Percentiles rank a stretch among this genome's conserved stretches.
These are phyloP conservation scores for Secale cereale DNA, from an alignment of 176 grass and related monocot species.

Conservation along the genomic window DNA sequence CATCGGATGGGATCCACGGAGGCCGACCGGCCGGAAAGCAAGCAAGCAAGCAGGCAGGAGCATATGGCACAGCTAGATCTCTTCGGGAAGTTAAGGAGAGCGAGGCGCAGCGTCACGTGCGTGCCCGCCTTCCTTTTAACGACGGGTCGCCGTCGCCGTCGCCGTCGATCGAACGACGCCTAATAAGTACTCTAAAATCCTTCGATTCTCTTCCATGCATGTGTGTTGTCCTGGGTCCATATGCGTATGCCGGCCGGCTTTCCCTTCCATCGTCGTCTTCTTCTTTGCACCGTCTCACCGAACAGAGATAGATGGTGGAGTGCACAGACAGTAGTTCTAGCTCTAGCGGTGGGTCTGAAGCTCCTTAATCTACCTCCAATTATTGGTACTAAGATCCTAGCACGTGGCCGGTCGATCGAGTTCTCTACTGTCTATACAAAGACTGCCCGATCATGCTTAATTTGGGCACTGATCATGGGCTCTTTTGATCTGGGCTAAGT, in stretches of 20 bases:
- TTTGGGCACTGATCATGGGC: not conserved
- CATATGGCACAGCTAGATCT: slow-evolving; percentile 33
- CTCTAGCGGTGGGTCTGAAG: not conserved
- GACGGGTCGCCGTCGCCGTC: slow-evolving; percentile 18
- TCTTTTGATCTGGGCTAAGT: not conserved
- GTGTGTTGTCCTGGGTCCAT: not conserved
- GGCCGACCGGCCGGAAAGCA: slow-evolving; percentile 17
- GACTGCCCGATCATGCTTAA: not conserved
- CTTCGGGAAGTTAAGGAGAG: not conserved
- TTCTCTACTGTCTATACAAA: not conserved
- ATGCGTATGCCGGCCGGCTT: not conserved
- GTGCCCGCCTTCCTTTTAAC: not conserved
- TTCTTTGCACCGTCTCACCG: not conserved
- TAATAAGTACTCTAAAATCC: not conserved
- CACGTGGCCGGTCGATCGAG: not conserved
- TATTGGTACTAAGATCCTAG: not conserved
- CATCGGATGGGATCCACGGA: not conserved
- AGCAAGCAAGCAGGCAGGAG: slow-evolving; percentile 9
- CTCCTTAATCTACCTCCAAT: not conserved
- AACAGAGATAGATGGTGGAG: not conserved
- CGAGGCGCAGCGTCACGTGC: slow-evolving; percentile 36
- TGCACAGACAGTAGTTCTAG: not conserved
- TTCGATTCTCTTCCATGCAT: not conserved
- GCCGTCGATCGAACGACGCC: not conserved
- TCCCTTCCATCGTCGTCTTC: not conserved